Conservation (phyloP, 164 flowering plant species). For the Warburgia ugandensis region DNA sequence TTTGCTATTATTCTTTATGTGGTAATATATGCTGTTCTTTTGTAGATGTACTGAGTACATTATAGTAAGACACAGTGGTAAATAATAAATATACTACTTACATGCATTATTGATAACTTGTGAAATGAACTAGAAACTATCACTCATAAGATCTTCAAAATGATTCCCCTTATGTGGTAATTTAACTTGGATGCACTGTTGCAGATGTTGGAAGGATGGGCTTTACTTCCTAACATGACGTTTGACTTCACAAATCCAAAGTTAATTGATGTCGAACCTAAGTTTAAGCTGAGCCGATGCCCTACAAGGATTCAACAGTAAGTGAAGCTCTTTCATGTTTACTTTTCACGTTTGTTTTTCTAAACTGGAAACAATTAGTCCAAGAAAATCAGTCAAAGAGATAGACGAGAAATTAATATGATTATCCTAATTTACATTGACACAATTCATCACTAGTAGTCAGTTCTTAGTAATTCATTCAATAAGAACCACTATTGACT, state of each 20-base stretch:
- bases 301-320: slow-evolving; percentile 38
- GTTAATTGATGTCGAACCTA: slow-evolving; percentile 24
- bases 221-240: slow-evolving; percentile 3
- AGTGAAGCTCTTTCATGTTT: slow-evolving; percentile 9
- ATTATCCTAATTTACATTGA: too few relatives aligned
- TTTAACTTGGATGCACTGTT: background rate
- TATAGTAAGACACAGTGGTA: background rate
- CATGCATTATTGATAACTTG: background rate
- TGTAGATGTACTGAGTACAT: background rate
- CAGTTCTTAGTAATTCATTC: too few relatives aligned
- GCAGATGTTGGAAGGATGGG: slow-evolving; percentile 48
- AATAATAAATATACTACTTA: too few relatives aligned
- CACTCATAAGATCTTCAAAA: background rate
- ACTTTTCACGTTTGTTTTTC: background rate
- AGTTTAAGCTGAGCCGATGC: slow-evolving; percentile 29
- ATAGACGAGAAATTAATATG: too few relatives aligned
- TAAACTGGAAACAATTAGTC: too few relatives aligned
- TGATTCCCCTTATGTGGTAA: background rate
- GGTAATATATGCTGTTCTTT: slow-evolving; percentile 17
- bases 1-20: slow-evolving; percentile 40
- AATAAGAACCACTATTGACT: too few relatives aligned
- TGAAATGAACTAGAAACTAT: background rate
- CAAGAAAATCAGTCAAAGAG: too few relatives aligned
- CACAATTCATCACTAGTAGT: too few relatives aligned
- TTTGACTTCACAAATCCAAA: slow-evolving; percentile 12